Base-by-base conservation (phyloP, 768 basidiomycete genomes). In the Leucogyrophana mollusca region DNA sequence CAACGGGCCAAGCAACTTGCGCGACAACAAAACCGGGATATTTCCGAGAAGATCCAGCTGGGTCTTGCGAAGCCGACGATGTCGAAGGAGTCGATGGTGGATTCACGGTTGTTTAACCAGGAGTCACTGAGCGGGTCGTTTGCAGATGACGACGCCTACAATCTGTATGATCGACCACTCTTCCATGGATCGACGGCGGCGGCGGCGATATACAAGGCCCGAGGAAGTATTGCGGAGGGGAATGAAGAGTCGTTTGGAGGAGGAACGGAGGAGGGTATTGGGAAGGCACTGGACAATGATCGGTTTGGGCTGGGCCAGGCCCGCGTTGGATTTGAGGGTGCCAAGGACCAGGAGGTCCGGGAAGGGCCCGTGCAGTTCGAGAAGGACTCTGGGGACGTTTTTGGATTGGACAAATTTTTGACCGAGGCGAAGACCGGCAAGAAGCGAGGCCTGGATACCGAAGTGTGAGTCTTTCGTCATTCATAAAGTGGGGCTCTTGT, bases 201-300 rank as follows among this genome's bases (percentile, higher is more conserved):
- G 0, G 93, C 95, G n/a, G 96, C 96, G n/a, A 99, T 99, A 56
- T 99, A 99, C 77, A 95, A 94, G 67, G 91, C 95, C 4, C 78
- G 86, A 21, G 94, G 94, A 0, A 88, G 91, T 55, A 89, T 92
- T 48, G 61, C 76, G 4, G 85, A 89, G 52, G 90, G 85, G 23
- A 89, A 90, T 60, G 92, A 97, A 34, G 94, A 96, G 43, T 82
- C 89, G 33, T 95, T 90, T 62, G 93, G 92, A 41, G 94, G 90
- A 46, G 94, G 94, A 32, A 96, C 94, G 3, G 93, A 94, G 59
- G 94, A 97, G 56, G 95, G 96, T 25, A 94, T 97, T 60, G 79
- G 80, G 17, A 84, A 85, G 56, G 93, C 93, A 5, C 73, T 99
- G 63, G 84, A 85, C 56, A 96, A 95, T 56, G 96, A 99, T 62